Evolutionary conservation across 169 alveolate species (phyloP).

Genomic region (Plasmodium fragile): DNA sequence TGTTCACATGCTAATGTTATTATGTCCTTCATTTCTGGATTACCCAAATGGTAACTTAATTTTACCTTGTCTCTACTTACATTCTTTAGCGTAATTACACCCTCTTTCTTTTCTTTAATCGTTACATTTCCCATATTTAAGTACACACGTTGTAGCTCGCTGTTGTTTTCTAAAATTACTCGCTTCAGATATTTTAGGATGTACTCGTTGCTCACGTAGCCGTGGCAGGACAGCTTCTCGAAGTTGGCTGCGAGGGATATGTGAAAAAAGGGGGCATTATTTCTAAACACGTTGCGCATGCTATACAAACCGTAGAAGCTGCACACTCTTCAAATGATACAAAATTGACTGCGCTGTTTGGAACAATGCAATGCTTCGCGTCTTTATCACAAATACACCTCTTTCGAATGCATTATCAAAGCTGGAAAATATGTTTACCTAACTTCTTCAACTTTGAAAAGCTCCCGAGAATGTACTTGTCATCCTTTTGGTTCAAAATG

Average conservation of each 20-base stretch:
- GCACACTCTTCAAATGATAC: background rate
- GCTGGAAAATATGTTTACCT: conserved; percentile 24
- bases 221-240: conserved; percentile 41
- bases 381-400: background rate
- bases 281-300: background rate
- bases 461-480: conserved; percentile 15
- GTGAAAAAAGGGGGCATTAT: background rate
- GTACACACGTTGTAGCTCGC: conserved; percentile 1
- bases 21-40: conserved; percentile 23
- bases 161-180: conserved; percentile 45
- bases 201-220: conserved; percentile 27
- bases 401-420: background rate
- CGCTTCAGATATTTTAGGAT: conserved; percentile 54
- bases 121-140: conserved; percentile 43
- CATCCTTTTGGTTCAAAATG: conserved; percentile 51
- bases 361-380: background rate
- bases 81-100: conserved; percentile 16
- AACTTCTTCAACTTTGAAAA: conserved; percentile 39
- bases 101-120: conserved; percentile 56
- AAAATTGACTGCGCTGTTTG: background rate
- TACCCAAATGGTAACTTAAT: conserved; percentile 13
- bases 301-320: background rate
- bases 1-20: conserved; percentile 7
- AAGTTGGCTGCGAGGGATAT: conserved; percentile 6
- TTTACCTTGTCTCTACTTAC: conserved; percentile 34